A percentile compares a stretch with the other conserved stretches of the same genome.
phyloP scores from a whole-genome alignment of 768 basidiomycete genomes.

The Cytidiella melzeri region DNA sequence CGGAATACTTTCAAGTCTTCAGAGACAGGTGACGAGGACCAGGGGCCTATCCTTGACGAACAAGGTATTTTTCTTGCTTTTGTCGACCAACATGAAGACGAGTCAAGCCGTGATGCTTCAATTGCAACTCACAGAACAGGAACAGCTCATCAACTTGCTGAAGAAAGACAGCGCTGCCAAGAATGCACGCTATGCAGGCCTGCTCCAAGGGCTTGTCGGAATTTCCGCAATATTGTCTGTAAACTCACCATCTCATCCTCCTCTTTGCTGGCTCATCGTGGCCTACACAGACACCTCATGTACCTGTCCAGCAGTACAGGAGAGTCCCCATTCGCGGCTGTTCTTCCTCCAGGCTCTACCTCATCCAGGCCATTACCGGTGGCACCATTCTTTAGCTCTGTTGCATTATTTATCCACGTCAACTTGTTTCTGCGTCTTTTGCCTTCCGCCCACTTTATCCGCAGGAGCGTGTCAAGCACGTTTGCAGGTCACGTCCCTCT shows the following conservation, averaged over 20 bases:
- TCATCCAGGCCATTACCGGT: slow-evolving; percentile 11
- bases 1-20: slow-evolving; percentile 19
- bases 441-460: slow-evolving; percentile 6
- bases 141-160: slow-evolving; percentile 21
- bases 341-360: slow-evolving; percentile 10
- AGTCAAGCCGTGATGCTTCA: no score
- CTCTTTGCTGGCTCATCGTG: background rate
- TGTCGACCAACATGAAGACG: background rate
- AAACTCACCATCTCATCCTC: background rate
- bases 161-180: slow-evolving; percentile 13
- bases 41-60: slow-evolving; percentile 20
- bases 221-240: slow-evolving; percentile 21
- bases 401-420: slow-evolving; percentile 17
- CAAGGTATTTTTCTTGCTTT: slow-evolving; percentile 16
- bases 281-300: slow-evolving; percentile 15
- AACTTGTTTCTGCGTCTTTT: slow-evolving; percentile 15
- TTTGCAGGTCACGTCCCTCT: slow-evolving; percentile 7
- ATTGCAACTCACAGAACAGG: slow-evolving; percentile 18
- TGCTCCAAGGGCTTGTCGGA: slow-evolving; percentile 14
- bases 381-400: slow-evolving; percentile 8
- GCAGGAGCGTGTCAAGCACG: background rate
- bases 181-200: slow-evolving; percentile 12
- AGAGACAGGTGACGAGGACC: slow-evolving; percentile 12
- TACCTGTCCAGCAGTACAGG: slow-evolving; percentile 12
- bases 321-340: slow-evolving; percentile 15